Base-by-base conservation (phyloP, 2,329 filamentous ascomycete genomes). In the Xylariomycetidae sp. region DNA sequence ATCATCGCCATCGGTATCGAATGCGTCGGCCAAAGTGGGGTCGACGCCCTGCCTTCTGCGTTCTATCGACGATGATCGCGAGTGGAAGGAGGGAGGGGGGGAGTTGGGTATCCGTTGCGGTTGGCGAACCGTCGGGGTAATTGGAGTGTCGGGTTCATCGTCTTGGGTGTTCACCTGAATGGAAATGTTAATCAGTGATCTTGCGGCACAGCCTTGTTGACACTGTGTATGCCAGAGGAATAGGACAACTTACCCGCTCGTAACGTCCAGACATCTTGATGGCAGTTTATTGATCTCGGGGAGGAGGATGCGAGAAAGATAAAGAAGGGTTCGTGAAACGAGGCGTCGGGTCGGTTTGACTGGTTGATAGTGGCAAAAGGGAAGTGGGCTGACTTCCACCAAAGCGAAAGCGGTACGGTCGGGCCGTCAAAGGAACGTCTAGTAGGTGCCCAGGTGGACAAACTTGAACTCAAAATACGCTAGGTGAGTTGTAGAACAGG, bases 11-110 rank as follows among this genome's bases (percentile, higher is more conserved):
- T 84, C 85, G 53, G 84, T 79, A 56, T 88, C 90, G 59, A 98
- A 98, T 1, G 92, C 88, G 57, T 97, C 90, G 49, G 86, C 87
- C 11, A 98, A 74, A n/a, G 86, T 82, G 41, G 84, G 73, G 51
- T 95, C 81, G 40, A 88, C 83, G 7, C 46, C 41, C 52, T 58
- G 34, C 51, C 54, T 32, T 60, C 63, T 36, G 59, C 62, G 30
- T 50, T 59, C 69, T 70, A 64, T 64, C 64, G 85, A 89, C 2
- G 88, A 88, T 19, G 83, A 72, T 56, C 85, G 79, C 29, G 89
- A 96, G 58, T 81, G 87, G 62, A 96, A 97, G 2, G 90, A 96
- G 3, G 90, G 90, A 23, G 80, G 80, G 31, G 80, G 78, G 17
- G 79, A 83, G 57, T 65, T 71, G 25, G 76, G 74, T 42, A 70